These are phyloP conservation scores for Aspergillus sclerotiicarbonarius DNA, from an alignment of 495 filamentous ascomycete genomes.

Conservation along the genomic window DNA sequence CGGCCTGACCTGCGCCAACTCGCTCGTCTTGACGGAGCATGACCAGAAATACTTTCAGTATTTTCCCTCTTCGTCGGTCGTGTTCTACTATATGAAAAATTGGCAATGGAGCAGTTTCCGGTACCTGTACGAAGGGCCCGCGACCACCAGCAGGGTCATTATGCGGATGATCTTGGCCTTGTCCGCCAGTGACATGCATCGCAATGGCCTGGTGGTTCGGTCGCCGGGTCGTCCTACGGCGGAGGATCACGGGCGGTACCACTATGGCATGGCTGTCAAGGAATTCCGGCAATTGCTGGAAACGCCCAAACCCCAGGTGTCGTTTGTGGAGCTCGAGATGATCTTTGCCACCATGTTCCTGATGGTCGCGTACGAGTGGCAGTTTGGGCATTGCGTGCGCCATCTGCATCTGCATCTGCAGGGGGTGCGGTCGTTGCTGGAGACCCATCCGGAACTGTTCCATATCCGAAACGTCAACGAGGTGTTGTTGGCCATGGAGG, in stretches of 20 bases:
- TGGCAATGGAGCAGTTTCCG: slow-evolving; percentile 44
- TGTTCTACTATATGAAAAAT: slow-evolving; percentile 45
- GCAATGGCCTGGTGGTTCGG: slow-evolving; percentile 29
- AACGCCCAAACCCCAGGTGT: slow-evolving; percentile 28
- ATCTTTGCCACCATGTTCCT: slow-evolving; percentile 45
- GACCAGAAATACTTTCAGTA: slow-evolving; percentile 43
- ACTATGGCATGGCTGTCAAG: slow-evolving; percentile 42
- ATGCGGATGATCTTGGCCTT: slow-evolving; percentile 46
- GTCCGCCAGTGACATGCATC: slow-evolving; percentile 43
- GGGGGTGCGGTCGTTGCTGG: slow-evolving; percentile 39
- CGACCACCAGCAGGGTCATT: slow-evolving; percentile 38
- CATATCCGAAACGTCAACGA: slow-evolving; percentile 35
- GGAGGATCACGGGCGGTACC: slow-evolving; percentile 39
- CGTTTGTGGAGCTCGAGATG: slow-evolving; percentile 32
- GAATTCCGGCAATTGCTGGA: slow-evolving; percentile 43
- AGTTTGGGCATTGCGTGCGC: slow-evolving; percentile 40
- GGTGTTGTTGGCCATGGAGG: slow-evolving; percentile 28
- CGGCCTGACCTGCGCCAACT: slow-evolving; percentile 35
- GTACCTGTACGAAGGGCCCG: slow-evolving; percentile 41
- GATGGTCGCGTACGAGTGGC: slow-evolving; percentile 45
- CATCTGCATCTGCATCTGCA: slow-evolving; percentile 43
- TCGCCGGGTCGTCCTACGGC: slow-evolving; percentile 35
- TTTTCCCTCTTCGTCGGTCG: slow-evolving; percentile 41
- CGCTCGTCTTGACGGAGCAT: slow-evolving; percentile 33
- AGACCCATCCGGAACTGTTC: slow-evolving; percentile 40